Conservation (phyloP, 108 stramenopile species). For the Nitzschia inconspicua region DNA sequence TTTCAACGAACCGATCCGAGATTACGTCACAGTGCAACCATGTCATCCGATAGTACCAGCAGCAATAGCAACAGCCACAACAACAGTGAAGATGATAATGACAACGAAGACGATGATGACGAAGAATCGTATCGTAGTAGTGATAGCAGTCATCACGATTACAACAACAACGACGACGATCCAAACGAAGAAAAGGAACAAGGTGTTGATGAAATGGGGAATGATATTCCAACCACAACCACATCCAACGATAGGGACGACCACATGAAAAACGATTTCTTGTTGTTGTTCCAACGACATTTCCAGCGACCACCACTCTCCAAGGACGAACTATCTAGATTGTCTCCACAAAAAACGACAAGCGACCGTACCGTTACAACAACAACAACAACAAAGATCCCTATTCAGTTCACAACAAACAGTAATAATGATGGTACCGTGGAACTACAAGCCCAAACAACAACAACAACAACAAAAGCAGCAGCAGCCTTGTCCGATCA, state of each 20-base stretch:
- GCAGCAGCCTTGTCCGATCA: background rate
- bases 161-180: slow-evolving; percentile 18
- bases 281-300: slow-evolving; percentile 21
- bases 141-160: slow-evolving; percentile 11
- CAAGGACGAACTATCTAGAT: background rate
- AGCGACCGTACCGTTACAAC: background rate
- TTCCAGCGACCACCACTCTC: slow-evolving; percentile 31
- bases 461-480: background rate
- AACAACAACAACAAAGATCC: background rate
- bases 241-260: slow-evolving; percentile 4
- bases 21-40: too few species aligned
- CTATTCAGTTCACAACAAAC: background rate
- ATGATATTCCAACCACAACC: background rate
- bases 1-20: too few species aligned
- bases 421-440: background rate
- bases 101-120: slow-evolving; percentile 21
- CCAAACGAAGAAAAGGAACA: slow-evolving; percentile 17
- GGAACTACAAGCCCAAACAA: background rate
- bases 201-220: slow-evolving; percentile 11
- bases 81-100: slow-evolving; percentile 8
- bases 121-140: slow-evolving; percentile 13
- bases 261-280: background rate
- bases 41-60: too few species aligned
- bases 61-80: too few species aligned
- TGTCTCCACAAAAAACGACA: background rate